These are phyloP conservation scores for Kodamaea kakaduensis DNA, from an alignment of 805 yeast species.

Conservation along the genomic window DNA sequence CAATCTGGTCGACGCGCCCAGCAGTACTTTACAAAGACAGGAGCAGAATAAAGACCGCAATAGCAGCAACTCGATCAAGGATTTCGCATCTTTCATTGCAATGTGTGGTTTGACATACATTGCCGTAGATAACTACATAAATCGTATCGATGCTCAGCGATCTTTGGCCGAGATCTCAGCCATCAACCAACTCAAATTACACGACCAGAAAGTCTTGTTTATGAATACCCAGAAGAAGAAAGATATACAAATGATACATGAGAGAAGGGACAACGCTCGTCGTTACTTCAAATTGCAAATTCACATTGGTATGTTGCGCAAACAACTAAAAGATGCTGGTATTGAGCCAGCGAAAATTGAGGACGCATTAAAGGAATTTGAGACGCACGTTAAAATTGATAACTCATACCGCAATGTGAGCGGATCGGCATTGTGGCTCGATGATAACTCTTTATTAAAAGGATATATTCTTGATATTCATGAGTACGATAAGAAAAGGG, in stretches of 20 bases:
- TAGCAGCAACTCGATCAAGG: conserved; percentile 23
- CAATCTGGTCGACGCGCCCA: not conserved
- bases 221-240: conserved; percentile 48
- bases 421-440: conserved; percentile 57
- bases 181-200: conserved; percentile 34
- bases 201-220: conserved; percentile 46
- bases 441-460: conserved; percentile 44
- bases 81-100: conserved; percentile 39
- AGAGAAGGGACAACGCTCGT: conserved; percentile 44
- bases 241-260: conserved; percentile 50
- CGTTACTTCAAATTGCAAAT: conserved; percentile 57
- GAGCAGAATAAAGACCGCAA: not conserved
- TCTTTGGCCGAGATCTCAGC: conserved; percentile 32
- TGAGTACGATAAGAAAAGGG: conserved; percentile 47
- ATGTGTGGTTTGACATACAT: conserved; percentile 43
- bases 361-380: conserved; percentile 51
- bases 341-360: conserved; percentile 55
- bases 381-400: conserved; percentile 54
- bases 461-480: conserved; percentile 53
- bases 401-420: conserved; percentile 52
- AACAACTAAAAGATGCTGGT: conserved; percentile 56
- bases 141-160: conserved; percentile 37
- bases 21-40: not conserved
- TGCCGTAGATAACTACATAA: conserved; percentile 49
- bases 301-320: conserved; percentile 62